A percentile compares a stretch with the other conserved stretches of the same genome.
Conservation (phyloP, 1,284 basidiomycete genomes). For the Melampsora americana region DNA sequence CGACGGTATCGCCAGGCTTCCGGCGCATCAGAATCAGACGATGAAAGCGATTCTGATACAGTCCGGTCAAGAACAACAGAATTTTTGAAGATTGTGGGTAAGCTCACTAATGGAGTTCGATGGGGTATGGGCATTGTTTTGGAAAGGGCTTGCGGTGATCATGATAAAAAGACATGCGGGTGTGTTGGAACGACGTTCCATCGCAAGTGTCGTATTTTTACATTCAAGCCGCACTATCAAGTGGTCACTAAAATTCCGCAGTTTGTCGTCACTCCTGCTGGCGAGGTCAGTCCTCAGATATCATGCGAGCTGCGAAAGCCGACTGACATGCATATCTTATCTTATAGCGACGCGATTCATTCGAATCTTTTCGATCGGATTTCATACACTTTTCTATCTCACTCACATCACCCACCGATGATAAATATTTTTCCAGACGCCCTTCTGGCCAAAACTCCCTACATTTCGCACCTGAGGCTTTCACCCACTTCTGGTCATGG, state of each 20-base stretch:
- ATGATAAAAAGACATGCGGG: constrained; percentile 54
- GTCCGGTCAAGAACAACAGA: constrained; percentile 33
- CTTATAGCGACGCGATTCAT: constrained; percentile 66
- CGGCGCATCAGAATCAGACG: constrained; percentile 26
- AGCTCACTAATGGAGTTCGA: constrained; percentile 80
- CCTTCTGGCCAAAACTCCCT: constrained; percentile 65
- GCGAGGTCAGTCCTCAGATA: constrained; percentile 49
- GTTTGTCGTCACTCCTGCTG: constrained; percentile 53
- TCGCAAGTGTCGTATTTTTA: constrained; percentile 74
- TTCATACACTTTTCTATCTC: constrained; percentile 91
- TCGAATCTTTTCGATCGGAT: constrained; percentile 83
- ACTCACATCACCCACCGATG: constrained; percentile 61
- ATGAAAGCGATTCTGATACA: constrained; percentile 36
- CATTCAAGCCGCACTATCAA: constrained; percentile 77
- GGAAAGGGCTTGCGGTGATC: constrained; percentile 77
- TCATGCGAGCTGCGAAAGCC: background rate
- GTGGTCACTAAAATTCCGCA: constrained; percentile 65
- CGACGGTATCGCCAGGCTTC: constrained; percentile 33
- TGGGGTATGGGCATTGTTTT: constrained; percentile 82
- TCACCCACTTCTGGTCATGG: constrained; percentile 90
- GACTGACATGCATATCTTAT: constrained; percentile 49
- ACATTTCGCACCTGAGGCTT: constrained; percentile 80
- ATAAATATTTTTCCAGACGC: constrained; percentile 34
- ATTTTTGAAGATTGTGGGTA: constrained; percentile 66
- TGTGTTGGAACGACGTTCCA: constrained; percentile 69